Base-by-base conservation (phyloP, 1,139 yeast species). In the Blastobotrys aristatus region DNA sequence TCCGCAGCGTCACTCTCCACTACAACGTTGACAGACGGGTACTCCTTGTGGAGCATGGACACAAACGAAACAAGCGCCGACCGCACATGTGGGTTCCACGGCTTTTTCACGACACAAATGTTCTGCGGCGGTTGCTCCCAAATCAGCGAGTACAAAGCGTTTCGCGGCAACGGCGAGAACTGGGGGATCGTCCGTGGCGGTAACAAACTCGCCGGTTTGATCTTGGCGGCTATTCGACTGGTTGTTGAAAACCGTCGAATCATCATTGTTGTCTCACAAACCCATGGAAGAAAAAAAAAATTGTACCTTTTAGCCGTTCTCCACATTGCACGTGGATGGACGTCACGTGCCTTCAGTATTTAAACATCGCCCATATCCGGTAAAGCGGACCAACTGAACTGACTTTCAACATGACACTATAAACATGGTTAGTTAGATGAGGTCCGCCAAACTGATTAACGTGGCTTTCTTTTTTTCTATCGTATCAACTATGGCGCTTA, bases 81-180 rank as follows among this genome's bases (percentile, higher is more conserved):
- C 13, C 83, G 72, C 1, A 87, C 95, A 8, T 71, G 68, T 2
- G 70, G 65, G 48, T 86, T 79, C 83, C 88, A 80, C 1, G 96
- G 96, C 63, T 90, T 90, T 64, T 88, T 89, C 37, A 87, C 86
- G 35, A 90, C 72, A 51, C 83, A 76, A 8, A 90, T 77, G 62
- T 90, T 90, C 52, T 79, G 76, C 13, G 87, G 76, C 5, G 67
- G 66, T 4, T 44, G 40, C 17, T 57, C 58, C 71, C 71, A 65
- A 5, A 50, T 45, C 43, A 66, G 46, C 2, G 56, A 50, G 13
- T 54, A 49, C 26, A 59, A 46, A 3, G 57, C 47, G 4, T 43
- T 31, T 11, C 40, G 37, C 21, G 35, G 26, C 44, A 46, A 18
- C 34, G 51, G 44, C 18, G 43, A n/a, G 41, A 53, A 54, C 22